These are phyloP conservation scores for Alternaria viburni DNA, from an alignment of 2,329 filamentous ascomycete species.

Conservation along the genomic window DNA sequence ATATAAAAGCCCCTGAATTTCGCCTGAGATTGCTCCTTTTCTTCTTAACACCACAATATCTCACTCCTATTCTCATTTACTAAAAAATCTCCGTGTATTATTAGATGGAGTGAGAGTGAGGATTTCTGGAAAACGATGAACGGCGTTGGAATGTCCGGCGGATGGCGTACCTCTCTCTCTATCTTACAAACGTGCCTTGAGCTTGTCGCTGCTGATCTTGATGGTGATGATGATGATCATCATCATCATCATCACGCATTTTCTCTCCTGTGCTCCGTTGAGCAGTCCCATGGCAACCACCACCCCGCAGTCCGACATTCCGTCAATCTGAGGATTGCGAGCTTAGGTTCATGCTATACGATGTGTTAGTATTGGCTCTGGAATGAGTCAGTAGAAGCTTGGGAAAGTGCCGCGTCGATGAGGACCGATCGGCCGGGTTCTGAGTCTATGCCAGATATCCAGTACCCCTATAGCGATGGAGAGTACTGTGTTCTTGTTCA, in stretches of 20 bases:
- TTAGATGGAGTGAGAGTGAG: no score
- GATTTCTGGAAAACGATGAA: no score
- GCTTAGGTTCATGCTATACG: fast-evolving
- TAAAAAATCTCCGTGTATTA: no score
- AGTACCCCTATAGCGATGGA: neutral
- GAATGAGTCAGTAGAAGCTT: fast-evolving
- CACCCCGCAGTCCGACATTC: neutral
- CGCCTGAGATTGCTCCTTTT: neutral
- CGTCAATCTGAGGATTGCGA: neutral
- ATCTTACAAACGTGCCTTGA: neutral
- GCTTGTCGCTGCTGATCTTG: neutral
- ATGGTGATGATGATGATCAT: neutral
- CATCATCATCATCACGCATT: neutral
- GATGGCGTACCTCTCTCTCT: neutral
- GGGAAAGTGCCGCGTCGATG: neutral
- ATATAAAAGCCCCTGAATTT: neutral
- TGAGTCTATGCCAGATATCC: no score
- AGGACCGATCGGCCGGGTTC: neutral
- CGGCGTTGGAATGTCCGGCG: neutral
- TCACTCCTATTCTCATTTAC: neutral
- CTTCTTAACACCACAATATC: fast-evolving
- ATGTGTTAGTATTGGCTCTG: fast-evolving
- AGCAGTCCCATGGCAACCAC: neutral
- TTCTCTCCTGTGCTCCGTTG: neutral
- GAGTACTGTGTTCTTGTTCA: neutral